A percentile compares a stretch with the other conserved stretches of the same genome.
Conservation (phyloP, 352 stramenopile species). For the Phytopythium mirpurense region DNA sequence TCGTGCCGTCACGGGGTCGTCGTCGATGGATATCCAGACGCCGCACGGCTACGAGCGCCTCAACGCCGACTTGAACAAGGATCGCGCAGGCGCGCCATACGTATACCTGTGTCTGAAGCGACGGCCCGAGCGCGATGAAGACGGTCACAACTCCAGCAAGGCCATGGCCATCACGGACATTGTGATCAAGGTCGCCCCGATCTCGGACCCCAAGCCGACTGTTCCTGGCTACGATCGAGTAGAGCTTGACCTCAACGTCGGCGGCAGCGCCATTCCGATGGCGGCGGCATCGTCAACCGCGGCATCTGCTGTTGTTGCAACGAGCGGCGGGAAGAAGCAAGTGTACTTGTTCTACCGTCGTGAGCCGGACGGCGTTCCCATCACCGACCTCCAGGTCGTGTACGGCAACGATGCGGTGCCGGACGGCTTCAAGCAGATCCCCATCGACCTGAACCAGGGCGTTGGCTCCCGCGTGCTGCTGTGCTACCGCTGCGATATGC, state of each 20-base stretch:
- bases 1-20: constrained; percentile 61
- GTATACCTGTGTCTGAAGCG: constrained; percentile 82
- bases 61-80: constrained; percentile 85
- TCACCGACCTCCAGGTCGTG: constrained; percentile 79
- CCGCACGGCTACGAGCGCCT: constrained; percentile 71
- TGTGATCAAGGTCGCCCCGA: constrained; percentile 59
- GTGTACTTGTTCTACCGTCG: constrained; percentile 79
- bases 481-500: constrained; percentile 87
- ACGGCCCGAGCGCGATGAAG: constrained; percentile 39
- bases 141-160: constrained; percentile 17
- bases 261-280: constrained; percentile 22
- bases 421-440: constrained; percentile 84
- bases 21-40: constrained; percentile 57
- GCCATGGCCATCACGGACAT: constrained; percentile 76
- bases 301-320: constrained; percentile 7
- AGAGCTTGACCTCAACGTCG: constrained; percentile 78
- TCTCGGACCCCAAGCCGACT: constrained; percentile 52
- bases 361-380: constrained; percentile 72
- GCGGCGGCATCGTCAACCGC: constrained; percentile 1
- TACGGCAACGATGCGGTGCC: constrained; percentile 78
- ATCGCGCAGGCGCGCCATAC: constrained; percentile 67
- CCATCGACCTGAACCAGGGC: constrained; percentile 83
- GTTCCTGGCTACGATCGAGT: constrained; percentile 74
- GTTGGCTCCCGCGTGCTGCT: constrained; percentile 80
- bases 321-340: constrained; percentile 69